Base-by-base conservation (phyloP, 352 stramenopile genomes). In the Phytophthora palmivora region DNA sequence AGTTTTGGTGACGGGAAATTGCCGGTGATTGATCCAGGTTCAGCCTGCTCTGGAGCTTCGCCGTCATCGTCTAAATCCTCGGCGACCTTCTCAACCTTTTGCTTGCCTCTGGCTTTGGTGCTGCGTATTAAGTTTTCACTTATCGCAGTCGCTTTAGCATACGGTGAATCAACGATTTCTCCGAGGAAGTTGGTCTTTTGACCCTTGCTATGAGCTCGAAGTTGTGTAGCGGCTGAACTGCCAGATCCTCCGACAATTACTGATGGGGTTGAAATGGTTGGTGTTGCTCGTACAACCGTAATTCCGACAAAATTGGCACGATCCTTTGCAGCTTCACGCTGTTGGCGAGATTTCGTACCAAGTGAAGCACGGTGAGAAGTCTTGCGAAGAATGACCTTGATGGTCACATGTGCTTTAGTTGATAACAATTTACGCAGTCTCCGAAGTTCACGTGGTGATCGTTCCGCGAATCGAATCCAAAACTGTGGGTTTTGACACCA, bases 401-500 rank as follows among this genome's bases (percentile, higher is more conserved):
- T 69, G 11, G 84, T 87, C 24, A 87, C 85, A 21, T 76, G 75
- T 0, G 78, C 65, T 53, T 68, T 74, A 9, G 58, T 63, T 1
- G 63, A 61, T 46, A 80, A 48, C 19, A 80, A 57, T 14, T 63
- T 59, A 3, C 50, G 54, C 8, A 75, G 55, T 2, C 50, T 55
- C 3, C 49, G 41, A 36, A 51, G 41, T 24, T 70, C 66, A 11
- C 42, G 43, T 38, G 59, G 65, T 11, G 65, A 70, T n/a, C 65
- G 49, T 12, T 69, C 63, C 1, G 71, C 70, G 12, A 92, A 63
- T 0, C 78, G 78, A 32, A 97, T 24, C 71, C 88, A 85, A 61
- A 94, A 98, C 71, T 98, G 92, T 9, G 92, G 91, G 45, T 97
- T 97, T 57, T 97, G 89, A 66, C 84, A 91, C 83, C 83, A 94